Evolutionary conservation across 768 basidiomycete species (phyloP).

Genomic region (Grammothele lineata): DNA sequence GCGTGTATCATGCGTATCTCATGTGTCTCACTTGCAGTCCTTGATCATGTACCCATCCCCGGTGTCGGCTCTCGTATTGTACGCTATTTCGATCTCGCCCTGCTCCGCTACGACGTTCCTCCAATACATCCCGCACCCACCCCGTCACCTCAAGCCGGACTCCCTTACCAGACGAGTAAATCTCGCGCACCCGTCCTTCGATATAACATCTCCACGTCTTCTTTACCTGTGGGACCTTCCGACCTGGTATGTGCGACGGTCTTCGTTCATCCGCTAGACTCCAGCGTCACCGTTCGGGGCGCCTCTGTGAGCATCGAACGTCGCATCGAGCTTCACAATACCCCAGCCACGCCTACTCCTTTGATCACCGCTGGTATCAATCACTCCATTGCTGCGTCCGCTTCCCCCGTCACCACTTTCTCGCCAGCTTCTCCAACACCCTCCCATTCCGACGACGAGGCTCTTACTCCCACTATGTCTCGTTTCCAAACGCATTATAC

Average conservation of each 20-base stretch:
- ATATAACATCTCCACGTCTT: conserved; percentile 55
- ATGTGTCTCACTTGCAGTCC: conserved; percentile 38
- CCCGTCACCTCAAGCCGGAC: conserved; percentile 24
- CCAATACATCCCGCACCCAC: conserved; percentile 21
- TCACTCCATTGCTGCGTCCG: conserved; percentile 4
- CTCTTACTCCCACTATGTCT: conserved; percentile 8
- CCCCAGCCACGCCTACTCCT: conserved; percentile 10
- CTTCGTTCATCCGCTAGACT: conserved; percentile 55
- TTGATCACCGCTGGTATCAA: conserved; percentile 11
- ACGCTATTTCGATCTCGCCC: conserved; percentile 66
- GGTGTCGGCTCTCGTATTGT: conserved; percentile 66
- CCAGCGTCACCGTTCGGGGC: conserved; percentile 53
- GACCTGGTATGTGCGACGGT: conserved; percentile 69
- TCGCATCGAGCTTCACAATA: conserved; percentile 52
- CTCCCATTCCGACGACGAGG: conserved; percentile 18
- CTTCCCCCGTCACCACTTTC: conserved; percentile 3
- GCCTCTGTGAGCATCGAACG: conserved; percentile 67
- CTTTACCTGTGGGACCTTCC: conserved; percentile 60
- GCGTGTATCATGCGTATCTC: conserved; percentile 18
- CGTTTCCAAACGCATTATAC: neutral
- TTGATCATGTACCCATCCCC: conserved; percentile 60
- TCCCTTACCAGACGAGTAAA: conserved; percentile 42
- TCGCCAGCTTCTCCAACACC: conserved; percentile 24
- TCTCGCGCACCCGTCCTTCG: conserved; percentile 54
- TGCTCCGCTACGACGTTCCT: conserved; percentile 69